Conservation (phyloP, 2,329 filamentous ascomycete species). For the Clonostachys rhizophaga region DNA sequence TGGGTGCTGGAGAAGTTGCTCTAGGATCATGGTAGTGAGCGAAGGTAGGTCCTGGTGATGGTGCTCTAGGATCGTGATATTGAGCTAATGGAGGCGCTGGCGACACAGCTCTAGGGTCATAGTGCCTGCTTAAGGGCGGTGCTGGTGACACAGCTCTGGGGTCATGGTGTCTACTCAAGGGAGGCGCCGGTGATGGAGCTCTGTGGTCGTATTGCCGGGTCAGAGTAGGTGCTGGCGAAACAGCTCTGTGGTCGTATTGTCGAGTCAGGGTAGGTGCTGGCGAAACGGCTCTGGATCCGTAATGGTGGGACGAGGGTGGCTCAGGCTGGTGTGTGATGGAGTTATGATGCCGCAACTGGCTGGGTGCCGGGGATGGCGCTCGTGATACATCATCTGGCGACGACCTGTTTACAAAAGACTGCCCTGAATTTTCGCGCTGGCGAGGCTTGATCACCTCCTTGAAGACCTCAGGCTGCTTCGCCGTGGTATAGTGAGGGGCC, state of each 20-base stretch:
- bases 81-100: slow-evolving; percentile 21
- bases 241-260: slow-evolving; percentile 13
- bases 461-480: slow-evolving; percentile 56
- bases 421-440: slow-evolving; percentile 33
- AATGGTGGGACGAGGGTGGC: slow-evolving; percentile 13
- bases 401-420: slow-evolving; percentile 21
- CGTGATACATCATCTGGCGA: slow-evolving; percentile 13
- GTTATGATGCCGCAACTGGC: slow-evolving; percentile 6
- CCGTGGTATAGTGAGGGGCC: slow-evolving; percentile 61
- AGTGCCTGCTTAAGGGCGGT: slow-evolving; percentile 12
- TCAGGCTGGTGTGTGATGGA: slow-evolving; percentile 19
- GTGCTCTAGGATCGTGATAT: slow-evolving; percentile 19
- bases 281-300: slow-evolving; percentile 27
- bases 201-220: slow-evolving; percentile 23
- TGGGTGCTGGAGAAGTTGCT: slow-evolving; percentile 29
- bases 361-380: slow-evolving; percentile 14
- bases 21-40: slow-evolving; percentile 11
- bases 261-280: slow-evolving; percentile 19
- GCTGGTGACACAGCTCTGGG: slow-evolving; percentile 2
- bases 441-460: slow-evolving; percentile 32
- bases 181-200: slow-evolving; percentile 29
- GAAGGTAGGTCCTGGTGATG: slow-evolving; percentile 30
- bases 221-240: slow-evolving; percentile 24
- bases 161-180: slow-evolving; percentile 17
- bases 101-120: slow-evolving; percentile 19